Percentiles rank a stretch among this genome's conserved stretches.
phyloP scores from a whole-genome alignment of 2,329 filamentous ascomycete species.

The Botrytis sinoallii region DNA sequence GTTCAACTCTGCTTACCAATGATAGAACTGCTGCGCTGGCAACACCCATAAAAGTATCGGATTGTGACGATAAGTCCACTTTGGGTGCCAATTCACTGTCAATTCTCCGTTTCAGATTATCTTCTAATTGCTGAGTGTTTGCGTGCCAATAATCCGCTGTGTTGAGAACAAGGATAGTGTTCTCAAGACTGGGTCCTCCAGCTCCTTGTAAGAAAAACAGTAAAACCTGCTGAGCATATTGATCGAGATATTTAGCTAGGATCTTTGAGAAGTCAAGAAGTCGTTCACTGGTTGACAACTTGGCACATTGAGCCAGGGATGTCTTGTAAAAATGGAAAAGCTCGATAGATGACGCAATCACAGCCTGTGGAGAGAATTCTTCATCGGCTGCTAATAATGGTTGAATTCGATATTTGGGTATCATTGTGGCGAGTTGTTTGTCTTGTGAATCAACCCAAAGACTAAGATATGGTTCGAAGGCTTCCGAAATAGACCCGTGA shows the following conservation, averaged over 20 bases:
- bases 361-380: conserved; percentile 85
- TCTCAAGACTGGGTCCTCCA: conserved; percentile 60
- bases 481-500: conserved; percentile 87
- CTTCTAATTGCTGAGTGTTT: conserved; percentile 89
- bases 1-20: conserved; percentile 79
- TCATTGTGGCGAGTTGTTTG: conserved; percentile 76
- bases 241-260: conserved; percentile 89
- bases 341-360: conserved; percentile 91
- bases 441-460: conserved; percentile 97
- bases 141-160: conserved; percentile 97
- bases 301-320: conserved; percentile 90
- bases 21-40: conserved; percentile 82
- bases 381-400: conserved; percentile 79
- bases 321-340: conserved; percentile 96
- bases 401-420: conserved; percentile 83
- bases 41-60: conserved; percentile 92
- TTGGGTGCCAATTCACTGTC: conserved; percentile 71
- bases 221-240: conserved; percentile 91
- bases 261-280: conserved; percentile 81
- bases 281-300: conserved; percentile 86
- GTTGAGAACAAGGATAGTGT: conserved; percentile 84
- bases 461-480: conserved; percentile 95
- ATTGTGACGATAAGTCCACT: conserved; percentile 88
- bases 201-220: conserved; percentile 60
- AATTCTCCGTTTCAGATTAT: conserved; percentile 88